Conservation (phyloP, 768 basidiomycete genomes). For the Auricularia heimuer region DNA sequence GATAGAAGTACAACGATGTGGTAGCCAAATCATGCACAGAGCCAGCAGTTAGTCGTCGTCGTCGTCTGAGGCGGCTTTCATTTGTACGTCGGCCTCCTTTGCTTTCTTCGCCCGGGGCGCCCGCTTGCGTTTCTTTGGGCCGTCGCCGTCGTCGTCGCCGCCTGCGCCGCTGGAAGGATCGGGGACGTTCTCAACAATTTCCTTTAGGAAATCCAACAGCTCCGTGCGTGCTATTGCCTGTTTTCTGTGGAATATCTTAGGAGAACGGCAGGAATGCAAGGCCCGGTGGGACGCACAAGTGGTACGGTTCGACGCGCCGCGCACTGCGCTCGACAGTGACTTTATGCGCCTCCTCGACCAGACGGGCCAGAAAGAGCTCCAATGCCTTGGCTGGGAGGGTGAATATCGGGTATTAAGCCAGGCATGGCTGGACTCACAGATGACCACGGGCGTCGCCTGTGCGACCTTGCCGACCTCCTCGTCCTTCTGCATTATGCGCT, state of each 20-base stretch:
- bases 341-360: slow-evolving; percentile 74
- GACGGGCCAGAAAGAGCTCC: slow-evolving; percentile 79
- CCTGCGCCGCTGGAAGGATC: slow-evolving; percentile 75
- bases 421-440: slow-evolving; percentile 53
- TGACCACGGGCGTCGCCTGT: slow-evolving; percentile 90
- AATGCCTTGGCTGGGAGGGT: slow-evolving; percentile 71
- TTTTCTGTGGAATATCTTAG: slow-evolving; percentile 47
- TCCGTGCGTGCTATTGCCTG: slow-evolving; percentile 81
- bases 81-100: slow-evolving; percentile 2
- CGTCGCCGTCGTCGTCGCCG: slow-evolving; percentile 23
- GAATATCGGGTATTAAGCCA: background rate
- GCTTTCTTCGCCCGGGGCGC: slow-evolving; percentile 7
- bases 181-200: slow-evolving; percentile 76
- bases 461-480: slow-evolving; percentile 98
- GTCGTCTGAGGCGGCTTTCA: slow-evolving; percentile 9
- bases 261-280: slow-evolving; percentile 1
- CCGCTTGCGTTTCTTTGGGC: slow-evolving; percentile 11
- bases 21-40: no score
- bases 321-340: slow-evolving; percentile 70
- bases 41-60: background rate
- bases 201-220: slow-evolving; percentile 89
- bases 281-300: slow-evolving; percentile 54
- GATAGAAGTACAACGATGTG: no score
- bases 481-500: slow-evolving; percentile 99
- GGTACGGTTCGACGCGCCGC: slow-evolving; percentile 87